phyloP scores from a whole-genome alignment of 768 basidiomycete genomes.

The Tulasnella calospora region DNA sequence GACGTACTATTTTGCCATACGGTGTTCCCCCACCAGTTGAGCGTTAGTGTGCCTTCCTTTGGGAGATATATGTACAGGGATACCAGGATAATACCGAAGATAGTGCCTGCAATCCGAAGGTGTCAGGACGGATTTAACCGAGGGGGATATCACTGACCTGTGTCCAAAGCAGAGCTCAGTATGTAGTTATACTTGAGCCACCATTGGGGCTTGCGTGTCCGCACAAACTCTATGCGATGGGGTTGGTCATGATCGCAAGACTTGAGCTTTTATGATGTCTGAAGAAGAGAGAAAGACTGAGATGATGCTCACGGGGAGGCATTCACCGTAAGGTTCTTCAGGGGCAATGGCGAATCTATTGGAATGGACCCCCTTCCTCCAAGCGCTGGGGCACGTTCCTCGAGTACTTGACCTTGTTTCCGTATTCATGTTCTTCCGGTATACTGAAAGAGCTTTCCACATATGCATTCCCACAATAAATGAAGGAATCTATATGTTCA shows the following conservation, averaged over 20 bases:
- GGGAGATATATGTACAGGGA: slow-evolving; percentile 43
- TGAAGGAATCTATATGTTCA: neutral
- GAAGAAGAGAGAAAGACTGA: neutral
- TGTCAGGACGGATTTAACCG: neutral
- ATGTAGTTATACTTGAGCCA: too few relatives aligned
- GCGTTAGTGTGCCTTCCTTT: too few relatives aligned
- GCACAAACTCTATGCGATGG: too few relatives aligned
- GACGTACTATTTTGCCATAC: slow-evolving; percentile 27
- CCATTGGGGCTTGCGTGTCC: too few relatives aligned
- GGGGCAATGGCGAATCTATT: neutral
- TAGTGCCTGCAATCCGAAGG: slow-evolving; percentile 36
- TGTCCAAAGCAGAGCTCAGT: too few relatives aligned
- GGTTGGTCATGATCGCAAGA: neutral
- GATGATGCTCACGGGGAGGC: neutral
- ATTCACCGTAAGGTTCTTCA: neutral
- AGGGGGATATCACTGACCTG: slow-evolving; percentile 31
- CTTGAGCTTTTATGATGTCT: neutral
- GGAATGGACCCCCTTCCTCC: neutral
- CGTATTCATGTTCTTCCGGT: too few relatives aligned
- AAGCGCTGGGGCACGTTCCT: neutral
- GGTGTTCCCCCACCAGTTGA: too few relatives aligned
- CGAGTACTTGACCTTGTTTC: neutral
- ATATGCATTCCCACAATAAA: neutral
- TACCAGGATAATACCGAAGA: slow-evolving; percentile 40
- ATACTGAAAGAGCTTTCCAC: neutral